Conservation (phyloP, 225 moss, liverwort and hornwort species). For the Bryoerythrophyllum caledonicum region DNA sequence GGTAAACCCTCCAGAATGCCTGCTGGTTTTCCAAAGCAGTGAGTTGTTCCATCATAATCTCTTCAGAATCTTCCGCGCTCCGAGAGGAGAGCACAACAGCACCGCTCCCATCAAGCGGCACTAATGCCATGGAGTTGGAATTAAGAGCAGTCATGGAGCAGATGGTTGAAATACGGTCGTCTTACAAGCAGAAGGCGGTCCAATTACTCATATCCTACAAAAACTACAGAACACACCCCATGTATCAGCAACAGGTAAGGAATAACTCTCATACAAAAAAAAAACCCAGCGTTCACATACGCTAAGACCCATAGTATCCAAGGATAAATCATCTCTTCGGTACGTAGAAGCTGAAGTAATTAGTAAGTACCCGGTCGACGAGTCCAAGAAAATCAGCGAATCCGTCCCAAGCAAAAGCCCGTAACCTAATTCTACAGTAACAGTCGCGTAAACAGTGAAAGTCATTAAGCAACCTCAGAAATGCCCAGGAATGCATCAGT, state of each 20-base stretch:
- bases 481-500: constrained; percentile 6
- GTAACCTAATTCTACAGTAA: background rate
- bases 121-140: constrained; percentile 41
- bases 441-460: background rate
- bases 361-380: constrained; percentile 19
- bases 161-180: constrained; percentile 8
- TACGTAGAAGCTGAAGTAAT: constrained; percentile 17
- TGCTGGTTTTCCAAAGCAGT: constrained; percentile 56
- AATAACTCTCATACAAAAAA: background rate
- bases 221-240: constrained; percentile 18
- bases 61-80: constrained; percentile 46
- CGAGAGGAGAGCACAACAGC: constrained; percentile 38
- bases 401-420: constrained; percentile 18
- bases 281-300: background rate
- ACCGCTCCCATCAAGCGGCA: constrained; percentile 40
- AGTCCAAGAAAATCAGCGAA: background rate
- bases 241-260: constrained; percentile 3
- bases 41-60: constrained; percentile 51
- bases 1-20: constrained; percentile 55
- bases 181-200: constrained; percentile 7
- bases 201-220: constrained; percentile 31
- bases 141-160: constrained; percentile 36
- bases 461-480: background rate
- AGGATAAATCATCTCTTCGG: background rate
- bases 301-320: constrained; percentile 12